phyloP scores from a whole-genome alignment of 495 filamentous ascomycete genomes.

The Clavariopsis aquatica region DNA sequence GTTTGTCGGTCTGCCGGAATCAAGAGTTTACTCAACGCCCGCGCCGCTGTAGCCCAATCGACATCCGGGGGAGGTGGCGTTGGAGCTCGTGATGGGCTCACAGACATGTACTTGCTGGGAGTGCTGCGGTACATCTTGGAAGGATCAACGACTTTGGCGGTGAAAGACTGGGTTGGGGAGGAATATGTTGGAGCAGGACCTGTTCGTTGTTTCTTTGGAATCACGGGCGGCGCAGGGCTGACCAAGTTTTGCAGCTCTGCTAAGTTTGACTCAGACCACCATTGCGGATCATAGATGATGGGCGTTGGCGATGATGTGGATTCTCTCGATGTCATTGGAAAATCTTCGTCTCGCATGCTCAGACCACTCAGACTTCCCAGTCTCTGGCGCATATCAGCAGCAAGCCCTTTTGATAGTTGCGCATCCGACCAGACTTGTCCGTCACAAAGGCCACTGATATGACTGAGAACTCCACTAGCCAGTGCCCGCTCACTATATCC shows the following conservation, averaged over 20 bases:
- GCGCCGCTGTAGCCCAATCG: slow-evolving; percentile 76
- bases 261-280: slow-evolving; percentile 75
- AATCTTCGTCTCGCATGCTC: slow-evolving; percentile 26
- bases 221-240: slow-evolving; percentile 50
- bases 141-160: slow-evolving; percentile 68
- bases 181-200: slow-evolving; percentile 65
- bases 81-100: slow-evolving; percentile 45
- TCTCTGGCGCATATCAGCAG: slow-evolving; percentile 57
- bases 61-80: slow-evolving; percentile 75
- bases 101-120: slow-evolving; percentile 41
- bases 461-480: slow-evolving; percentile 82
- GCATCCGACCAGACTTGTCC: slow-evolving; percentile 40
- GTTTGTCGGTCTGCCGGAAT: slow-evolving; percentile 73
- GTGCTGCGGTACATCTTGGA: slow-evolving; percentile 56
- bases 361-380: slow-evolving; percentile 33
- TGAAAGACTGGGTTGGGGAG: slow-evolving; percentile 74
- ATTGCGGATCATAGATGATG: slow-evolving; percentile 61
- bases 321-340: slow-evolving; percentile 13
- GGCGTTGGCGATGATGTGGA: neutral
- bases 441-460: slow-evolving; percentile 74
- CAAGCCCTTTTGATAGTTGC: slow-evolving; percentile 42
- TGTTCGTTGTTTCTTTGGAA: slow-evolving; percentile 55
- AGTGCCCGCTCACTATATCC: slow-evolving; percentile 93
- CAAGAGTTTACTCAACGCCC: slow-evolving; percentile 78
- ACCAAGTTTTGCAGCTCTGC: slow-evolving; percentile 63